Percentiles rank a stretch among this genome's conserved stretches.
Conservation (phyloP, 108 stramenopile species). For the Cyclotella baltica region DNA sequence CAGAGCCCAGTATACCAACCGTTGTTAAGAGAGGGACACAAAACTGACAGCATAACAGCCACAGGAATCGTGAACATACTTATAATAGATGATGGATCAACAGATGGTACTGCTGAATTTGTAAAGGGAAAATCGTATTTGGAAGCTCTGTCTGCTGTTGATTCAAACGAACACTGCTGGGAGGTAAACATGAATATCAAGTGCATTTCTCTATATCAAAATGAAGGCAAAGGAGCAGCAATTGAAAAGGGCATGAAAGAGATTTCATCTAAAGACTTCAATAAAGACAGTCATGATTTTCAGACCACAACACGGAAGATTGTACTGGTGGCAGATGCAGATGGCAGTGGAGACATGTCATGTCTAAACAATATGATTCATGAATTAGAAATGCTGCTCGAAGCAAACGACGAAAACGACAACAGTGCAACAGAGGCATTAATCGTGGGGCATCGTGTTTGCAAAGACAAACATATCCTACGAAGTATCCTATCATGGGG, state of each 20-base stretch:
- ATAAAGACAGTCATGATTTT: neutral
- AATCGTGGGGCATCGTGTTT: constrained; percentile 33
- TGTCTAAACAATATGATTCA: constrained; percentile 63
- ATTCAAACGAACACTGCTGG: constrained; percentile 13
- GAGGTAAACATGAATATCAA: constrained; percentile 33
- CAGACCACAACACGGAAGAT: constrained; percentile 1
- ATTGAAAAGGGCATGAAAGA: constrained; percentile 65
- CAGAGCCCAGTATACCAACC: constrained; percentile 11
- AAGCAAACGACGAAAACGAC: constrained; percentile 2
- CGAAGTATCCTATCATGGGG: constrained; percentile 43
- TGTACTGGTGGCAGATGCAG: constrained; percentile 78
- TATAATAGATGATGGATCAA: constrained; percentile 85
- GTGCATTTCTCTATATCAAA: constrained; percentile 58
- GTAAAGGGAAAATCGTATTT: constrained; percentile 27
- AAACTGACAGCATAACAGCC: neutral
- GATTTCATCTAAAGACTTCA: constrained; percentile 10
- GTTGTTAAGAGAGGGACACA: neutral
- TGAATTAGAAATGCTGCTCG: constrained; percentile 34
- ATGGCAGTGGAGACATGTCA: constrained; percentile 77
- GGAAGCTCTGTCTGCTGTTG: neutral
- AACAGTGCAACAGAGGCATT: constrained; percentile 16
- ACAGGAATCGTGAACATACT: constrained; percentile 35
- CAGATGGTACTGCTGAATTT: constrained; percentile 59
- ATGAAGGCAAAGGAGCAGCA: constrained; percentile 84
- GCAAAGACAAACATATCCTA: constrained; percentile 23